Conservation (phyloP, 768 basidiomycete species). For the Pleurotus salmoneostramineus region DNA sequence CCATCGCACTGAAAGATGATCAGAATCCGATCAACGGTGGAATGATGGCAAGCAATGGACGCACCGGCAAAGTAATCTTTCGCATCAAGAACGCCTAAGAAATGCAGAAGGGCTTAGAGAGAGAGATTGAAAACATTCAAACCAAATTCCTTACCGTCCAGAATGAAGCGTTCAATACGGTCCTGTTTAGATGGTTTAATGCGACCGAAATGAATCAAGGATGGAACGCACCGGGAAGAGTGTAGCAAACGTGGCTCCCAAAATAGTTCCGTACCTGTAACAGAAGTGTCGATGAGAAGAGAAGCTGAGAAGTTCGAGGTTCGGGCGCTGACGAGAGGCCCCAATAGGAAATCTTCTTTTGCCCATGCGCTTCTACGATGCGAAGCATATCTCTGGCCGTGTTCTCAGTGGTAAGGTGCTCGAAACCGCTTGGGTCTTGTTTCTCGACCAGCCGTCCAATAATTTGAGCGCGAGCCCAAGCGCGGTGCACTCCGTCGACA, state of each 20-base stretch:
- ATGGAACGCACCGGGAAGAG: not conserved
- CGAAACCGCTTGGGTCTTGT: slow-evolving; percentile 20
- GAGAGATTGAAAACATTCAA: not conserved
- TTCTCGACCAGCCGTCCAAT: slow-evolving; percentile 27
- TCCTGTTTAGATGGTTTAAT: slow-evolving; percentile 13
- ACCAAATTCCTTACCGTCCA: slow-evolving; percentile 20
- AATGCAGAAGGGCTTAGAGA: not conserved
- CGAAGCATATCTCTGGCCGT: slow-evolving; percentile 34
- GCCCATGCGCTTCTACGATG: slow-evolving; percentile 26
- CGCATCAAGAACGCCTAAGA: slow-evolving; percentile 17
- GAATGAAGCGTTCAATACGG: slow-evolving; percentile 25
- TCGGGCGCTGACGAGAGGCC: not conserved
- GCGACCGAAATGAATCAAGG: not conserved
- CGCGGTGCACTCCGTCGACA: slow-evolving; percentile 19
- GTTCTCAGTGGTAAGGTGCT: slow-evolving; percentile 31
- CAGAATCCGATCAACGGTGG: not conserved
- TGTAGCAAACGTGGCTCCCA: not conserved
- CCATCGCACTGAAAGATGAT: slow-evolving; percentile 7
- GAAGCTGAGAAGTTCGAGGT: not conserved
- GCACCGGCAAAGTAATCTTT: slow-evolving; percentile 20
- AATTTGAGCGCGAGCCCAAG: slow-evolving; percentile 28
- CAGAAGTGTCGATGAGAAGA: not conserved
- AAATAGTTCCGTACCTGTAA: not conserved
- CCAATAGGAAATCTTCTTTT: slow-evolving; percentile 26
- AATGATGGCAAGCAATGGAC: not conserved